These are phyloP conservation scores for Amphicarpaea edgeworthii DNA, from an alignment of 306 rosid genomes.

Conservation along the genomic window DNA sequence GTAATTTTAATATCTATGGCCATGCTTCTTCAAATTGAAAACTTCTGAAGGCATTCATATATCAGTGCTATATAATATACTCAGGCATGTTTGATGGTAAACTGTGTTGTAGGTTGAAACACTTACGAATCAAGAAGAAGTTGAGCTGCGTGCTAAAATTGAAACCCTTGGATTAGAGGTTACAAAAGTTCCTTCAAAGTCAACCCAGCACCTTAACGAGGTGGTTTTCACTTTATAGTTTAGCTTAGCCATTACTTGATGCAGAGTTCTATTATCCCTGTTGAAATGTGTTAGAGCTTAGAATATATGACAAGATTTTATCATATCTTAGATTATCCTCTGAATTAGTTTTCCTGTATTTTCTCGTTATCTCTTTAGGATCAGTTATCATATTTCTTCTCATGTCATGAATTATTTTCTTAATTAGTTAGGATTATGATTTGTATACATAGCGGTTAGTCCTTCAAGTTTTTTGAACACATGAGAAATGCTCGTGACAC, in stretches of 20 bases:
- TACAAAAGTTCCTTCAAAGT: slow-evolving; percentile 82
- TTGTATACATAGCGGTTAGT: neutral
- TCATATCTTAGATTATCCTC: neutral
- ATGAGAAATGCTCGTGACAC: no score
- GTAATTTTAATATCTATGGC: neutral
- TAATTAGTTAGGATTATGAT: neutral
- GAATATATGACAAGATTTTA: neutral
- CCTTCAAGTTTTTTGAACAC: neutral
- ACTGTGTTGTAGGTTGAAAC: slow-evolving; percentile 73
- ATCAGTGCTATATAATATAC: neutral
- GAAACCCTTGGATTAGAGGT: slow-evolving; percentile 95
- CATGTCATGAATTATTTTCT: neutral
- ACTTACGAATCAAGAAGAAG: slow-evolving; percentile 90
- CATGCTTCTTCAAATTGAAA: neutral
- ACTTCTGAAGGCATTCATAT: slow-evolving; percentile 9
- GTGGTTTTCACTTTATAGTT: slow-evolving; percentile 48
- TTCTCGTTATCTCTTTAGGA: neutral
- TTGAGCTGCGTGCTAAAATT: slow-evolving; percentile 86
- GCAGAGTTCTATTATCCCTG: slow-evolving; percentile 3
- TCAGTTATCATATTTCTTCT: neutral
- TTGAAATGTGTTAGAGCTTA: neutral
- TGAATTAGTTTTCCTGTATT: neutral
- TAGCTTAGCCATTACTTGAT: slow-evolving; percentile 29
- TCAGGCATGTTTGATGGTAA: slow-evolving; percentile 33
- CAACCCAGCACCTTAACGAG: slow-evolving; percentile 72